These are phyloP conservation scores for Podospora sp. DNA, from an alignment of 495 filamentous ascomycete genomes.

Conservation along the genomic window DNA sequence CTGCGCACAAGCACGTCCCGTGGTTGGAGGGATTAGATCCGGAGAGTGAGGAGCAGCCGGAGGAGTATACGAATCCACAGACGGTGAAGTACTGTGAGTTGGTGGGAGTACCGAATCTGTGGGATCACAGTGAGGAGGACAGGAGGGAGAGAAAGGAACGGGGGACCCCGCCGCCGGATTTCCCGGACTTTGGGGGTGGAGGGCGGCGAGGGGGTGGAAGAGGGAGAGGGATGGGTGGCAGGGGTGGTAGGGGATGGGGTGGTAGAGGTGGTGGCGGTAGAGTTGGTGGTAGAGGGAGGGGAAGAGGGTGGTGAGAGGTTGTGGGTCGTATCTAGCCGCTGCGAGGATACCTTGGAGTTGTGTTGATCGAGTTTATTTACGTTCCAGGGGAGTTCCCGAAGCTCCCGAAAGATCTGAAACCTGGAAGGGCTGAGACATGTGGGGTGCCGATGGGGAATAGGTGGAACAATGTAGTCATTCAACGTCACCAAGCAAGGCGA, in stretches of 20 bases:
- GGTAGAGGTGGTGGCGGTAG: conserved; percentile 43
- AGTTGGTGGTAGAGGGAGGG: conserved; percentile 26
- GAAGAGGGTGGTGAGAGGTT: conserved; percentile 22
- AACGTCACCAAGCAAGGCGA: no score
- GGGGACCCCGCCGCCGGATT: conserved; percentile 37
- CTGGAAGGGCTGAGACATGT: no score
- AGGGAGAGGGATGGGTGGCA: conserved; percentile 37
- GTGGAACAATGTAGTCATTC: no score
- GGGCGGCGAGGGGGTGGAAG: conserved; percentile 33
- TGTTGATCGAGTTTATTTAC: no score
- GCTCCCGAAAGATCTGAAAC: no score
- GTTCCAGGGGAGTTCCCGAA: no score
- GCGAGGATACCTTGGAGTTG: no score
- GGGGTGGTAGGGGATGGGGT: conserved; percentile 41
- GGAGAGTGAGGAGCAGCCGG: conserved; percentile 44
- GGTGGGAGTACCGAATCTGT: conserved; percentile 74
- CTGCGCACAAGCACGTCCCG: conserved; percentile 69
- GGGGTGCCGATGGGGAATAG: no score
- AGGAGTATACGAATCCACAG: conserved; percentile 82
- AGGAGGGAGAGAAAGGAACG: conserved; percentile 52
- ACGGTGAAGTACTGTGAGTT: conserved; percentile 76
- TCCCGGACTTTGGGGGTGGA: conserved; percentile 32
- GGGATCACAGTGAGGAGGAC: conserved; percentile 71
- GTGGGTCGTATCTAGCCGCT: no score
- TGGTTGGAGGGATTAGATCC: background rate